These are phyloP conservation scores for Rubia balearica DNA, from an alignment of 305 asterid species.

Conservation along the genomic window DNA sequence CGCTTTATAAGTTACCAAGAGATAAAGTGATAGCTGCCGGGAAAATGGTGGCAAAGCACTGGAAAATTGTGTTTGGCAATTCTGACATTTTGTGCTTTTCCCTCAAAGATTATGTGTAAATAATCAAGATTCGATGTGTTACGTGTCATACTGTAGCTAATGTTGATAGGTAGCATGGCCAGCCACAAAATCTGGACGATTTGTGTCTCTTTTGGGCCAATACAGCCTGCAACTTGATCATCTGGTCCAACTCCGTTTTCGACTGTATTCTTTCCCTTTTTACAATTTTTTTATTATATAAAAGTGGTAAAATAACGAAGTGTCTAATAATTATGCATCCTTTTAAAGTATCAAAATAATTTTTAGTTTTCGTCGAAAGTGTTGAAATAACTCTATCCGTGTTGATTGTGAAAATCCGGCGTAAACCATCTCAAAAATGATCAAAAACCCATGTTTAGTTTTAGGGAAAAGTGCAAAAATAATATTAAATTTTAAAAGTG, in stretches of 20 bases:
- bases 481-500: too few relatives aligned
- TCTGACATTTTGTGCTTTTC: neutral
- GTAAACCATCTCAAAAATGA: too few relatives aligned
- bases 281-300: too few relatives aligned
- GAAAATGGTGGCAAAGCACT: slow-evolving; percentile 3
- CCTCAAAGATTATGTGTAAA: neutral
- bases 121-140: neutral
- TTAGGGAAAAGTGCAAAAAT: too few relatives aligned
- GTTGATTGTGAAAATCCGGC: too few relatives aligned
- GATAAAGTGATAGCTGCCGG: neutral
- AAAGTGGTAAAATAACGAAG: slow-evolving; percentile 21
- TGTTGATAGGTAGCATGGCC: neutral
- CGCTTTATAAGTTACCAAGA: too few relatives aligned
- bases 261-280: neutral
- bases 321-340: too few relatives aligned
- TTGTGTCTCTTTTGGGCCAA: neutral
- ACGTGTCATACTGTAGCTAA: neutral
- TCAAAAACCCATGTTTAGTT: too few relatives aligned
- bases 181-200: neutral
- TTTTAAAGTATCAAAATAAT: too few relatives aligned
- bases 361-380: too few relatives aligned
- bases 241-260: neutral
- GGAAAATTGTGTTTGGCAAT: neutral
- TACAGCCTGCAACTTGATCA: neutral
- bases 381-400: too few relatives aligned